Evolutionary conservation across 805 yeast genomes (phyloP).

Genomic region (Dipodascopsis uninucleata): DNA sequence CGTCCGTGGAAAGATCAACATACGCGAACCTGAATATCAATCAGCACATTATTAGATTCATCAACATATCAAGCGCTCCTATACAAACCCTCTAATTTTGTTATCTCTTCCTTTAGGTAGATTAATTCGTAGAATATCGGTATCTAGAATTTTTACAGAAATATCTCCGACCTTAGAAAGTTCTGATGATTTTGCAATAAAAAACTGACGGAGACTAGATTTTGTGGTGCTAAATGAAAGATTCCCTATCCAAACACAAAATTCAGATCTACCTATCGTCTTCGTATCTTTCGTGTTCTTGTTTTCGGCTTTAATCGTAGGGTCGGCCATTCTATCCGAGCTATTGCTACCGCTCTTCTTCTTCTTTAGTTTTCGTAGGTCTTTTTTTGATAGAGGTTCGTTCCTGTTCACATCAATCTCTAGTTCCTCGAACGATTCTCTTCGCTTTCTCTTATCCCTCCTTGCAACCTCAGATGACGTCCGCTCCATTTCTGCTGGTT

Average conservation of each 20-base stretch:
- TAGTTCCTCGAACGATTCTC: slow-evolving; percentile 35
- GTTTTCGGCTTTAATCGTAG: slow-evolving; percentile 29
- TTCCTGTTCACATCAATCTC: slow-evolving; percentile 50
- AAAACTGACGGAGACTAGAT: slow-evolving; percentile 65
- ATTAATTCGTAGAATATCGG: slow-evolving; percentile 69
- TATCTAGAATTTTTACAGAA: slow-evolving; percentile 51
- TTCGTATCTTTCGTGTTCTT: slow-evolving; percentile 27
- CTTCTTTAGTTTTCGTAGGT: slow-evolving; percentile 77
- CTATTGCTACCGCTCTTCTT: slow-evolving; percentile 35
- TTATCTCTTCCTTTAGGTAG: slow-evolving; percentile 68
- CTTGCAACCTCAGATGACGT: too few species aligned
- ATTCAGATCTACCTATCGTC: slow-evolving; percentile 43
- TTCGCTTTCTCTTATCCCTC: slow-evolving; percentile 12
- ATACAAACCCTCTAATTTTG: slow-evolving; percentile 32
- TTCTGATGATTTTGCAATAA: slow-evolving; percentile 55
- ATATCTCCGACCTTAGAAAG: slow-evolving; percentile 22
- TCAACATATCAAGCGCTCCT: neutral
- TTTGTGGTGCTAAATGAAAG: slow-evolving; percentile 76
- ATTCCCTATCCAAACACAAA: slow-evolving; percentile 94
- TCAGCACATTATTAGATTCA: neutral
- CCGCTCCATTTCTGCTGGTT: too few species aligned
- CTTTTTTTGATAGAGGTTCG: slow-evolving; percentile 86
- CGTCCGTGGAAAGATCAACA: slow-evolving; percentile 65
- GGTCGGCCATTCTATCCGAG: slow-evolving; percentile 38
- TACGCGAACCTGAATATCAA: slow-evolving; percentile 82